Base-by-base conservation (phyloP, 805 yeast genomes). In the Pichia manshurica region DNA sequence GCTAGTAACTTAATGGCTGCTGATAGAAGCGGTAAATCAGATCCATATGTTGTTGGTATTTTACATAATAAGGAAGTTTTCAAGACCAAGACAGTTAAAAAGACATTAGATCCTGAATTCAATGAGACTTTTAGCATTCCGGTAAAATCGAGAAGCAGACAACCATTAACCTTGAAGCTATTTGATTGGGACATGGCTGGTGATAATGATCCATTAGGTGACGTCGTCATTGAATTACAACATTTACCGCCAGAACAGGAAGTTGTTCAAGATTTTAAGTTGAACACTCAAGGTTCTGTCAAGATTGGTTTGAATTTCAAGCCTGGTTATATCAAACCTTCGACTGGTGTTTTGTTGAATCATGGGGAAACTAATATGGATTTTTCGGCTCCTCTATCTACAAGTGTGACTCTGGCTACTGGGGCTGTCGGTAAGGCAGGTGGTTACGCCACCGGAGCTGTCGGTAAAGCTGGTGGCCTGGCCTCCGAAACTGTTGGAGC, bases 111-210 rank as follows among this genome's bases (percentile, higher is more conserved):
- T 47, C 96, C 96, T 16, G 74, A 72, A 10, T 89, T 93, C 90
- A 82, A 87, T 61, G 93, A 87, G 56, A 63, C 68, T 7, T 69
- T 77, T 21, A 72, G 71, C 4, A 64, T 87, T 54, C 81, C 85
- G 4, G 63, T 85, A 49, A 72, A 77, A 33, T 83, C 93, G 0
- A 77, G 87, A 63, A 67, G 80, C 2, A 74, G 84, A 59, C 68
- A 76, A 22, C 56, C 67, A 16, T 61, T 84, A 25, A 52, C 63
- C 31, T 55, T 82, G 21, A 74, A 73, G 39, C 78, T 82, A 16
- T 77, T 67, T 57, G 93, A 86, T 63, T 86, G 91, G 91, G 93
- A 86, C 65, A 72, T 83, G 60, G 76, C 89, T 21, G 90, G 87
- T 53, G 77, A 73, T 44, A 79, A 82, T 63, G 85, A 79, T 53